Evolutionary conservation across 805 yeast genomes (phyloP).

Genomic region (Pichia paraexigua): DNA sequence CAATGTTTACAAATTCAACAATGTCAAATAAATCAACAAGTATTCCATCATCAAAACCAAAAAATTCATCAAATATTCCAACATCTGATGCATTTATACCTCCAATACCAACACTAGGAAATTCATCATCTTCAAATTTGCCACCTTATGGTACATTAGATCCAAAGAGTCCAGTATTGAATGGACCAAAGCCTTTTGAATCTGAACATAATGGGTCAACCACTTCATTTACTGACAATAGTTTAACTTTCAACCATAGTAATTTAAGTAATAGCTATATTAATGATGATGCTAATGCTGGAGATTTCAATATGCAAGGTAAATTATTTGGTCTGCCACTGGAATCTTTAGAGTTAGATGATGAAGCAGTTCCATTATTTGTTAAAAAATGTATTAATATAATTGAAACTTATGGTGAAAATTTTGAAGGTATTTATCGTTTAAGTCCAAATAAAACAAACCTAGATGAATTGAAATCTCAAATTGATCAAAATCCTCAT

Average conservation of each 20-base stretch:
- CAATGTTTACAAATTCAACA: neutral
- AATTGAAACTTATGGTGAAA: constrained; percentile 76
- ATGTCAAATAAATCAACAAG: neutral
- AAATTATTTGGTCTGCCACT: constrained; percentile 75
- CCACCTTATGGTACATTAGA: constrained; percentile 22
- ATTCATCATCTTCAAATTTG: constrained; percentile 1
- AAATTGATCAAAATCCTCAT: constrained; percentile 70
- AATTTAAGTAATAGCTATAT: neutral
- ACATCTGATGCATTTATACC: neutral
- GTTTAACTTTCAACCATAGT: constrained; percentile 2
- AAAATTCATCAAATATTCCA: neutral
- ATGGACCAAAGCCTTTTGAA: constrained; percentile 21
- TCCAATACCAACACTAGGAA: constrained; percentile 3
- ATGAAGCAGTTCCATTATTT: constrained; percentile 84
- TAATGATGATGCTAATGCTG: constrained; percentile 11
- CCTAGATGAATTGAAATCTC: constrained; percentile 62
- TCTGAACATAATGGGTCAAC: constrained; percentile 4
- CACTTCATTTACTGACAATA: constrained; percentile 7
- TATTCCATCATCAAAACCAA: neutral
- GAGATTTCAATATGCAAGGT: neutral
- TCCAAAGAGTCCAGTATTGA: constrained; percentile 15
- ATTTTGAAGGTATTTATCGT: constrained; percentile 84
- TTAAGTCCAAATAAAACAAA: constrained; percentile 72
- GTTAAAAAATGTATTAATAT: constrained; percentile 85
- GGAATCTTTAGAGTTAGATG: constrained; percentile 75